phyloP scores from a whole-genome alignment of 257 asterid genomes.

The Fraxinus anomala region DNA sequence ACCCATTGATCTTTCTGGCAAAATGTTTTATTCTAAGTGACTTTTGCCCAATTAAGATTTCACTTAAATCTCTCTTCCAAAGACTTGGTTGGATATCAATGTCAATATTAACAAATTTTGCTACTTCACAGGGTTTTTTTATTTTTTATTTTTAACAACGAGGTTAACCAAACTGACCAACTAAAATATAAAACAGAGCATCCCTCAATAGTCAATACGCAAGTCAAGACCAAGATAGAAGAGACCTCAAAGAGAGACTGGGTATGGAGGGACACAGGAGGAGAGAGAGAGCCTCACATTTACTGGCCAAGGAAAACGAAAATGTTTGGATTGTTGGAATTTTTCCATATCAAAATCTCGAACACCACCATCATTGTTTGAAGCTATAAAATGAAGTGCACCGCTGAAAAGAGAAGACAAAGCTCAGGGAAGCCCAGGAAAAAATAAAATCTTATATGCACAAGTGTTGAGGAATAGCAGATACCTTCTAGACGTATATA shows the following conservation, averaged over 20 bases:
- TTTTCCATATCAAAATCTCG: constrained; percentile 88
- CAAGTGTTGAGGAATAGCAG: constrained; percentile 9
- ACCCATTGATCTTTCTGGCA: neutral
- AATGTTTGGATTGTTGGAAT: constrained; percentile 72
- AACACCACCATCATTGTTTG: constrained; percentile 88
- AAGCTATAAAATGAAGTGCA: constrained; percentile 85
- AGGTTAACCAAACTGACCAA: neutral
- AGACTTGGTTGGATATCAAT: neutral
- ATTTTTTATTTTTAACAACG: no score
- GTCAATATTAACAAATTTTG: neutral
- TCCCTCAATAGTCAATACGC: neutral
- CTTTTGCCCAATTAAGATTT: neutral
- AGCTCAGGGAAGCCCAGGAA: constrained; percentile 27
- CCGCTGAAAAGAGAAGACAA: constrained; percentile 54
- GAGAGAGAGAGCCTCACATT: constrained; percentile 60
- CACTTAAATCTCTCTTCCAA: neutral
- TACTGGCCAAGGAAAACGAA: constrained; percentile 85
- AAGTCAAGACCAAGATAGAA: neutral
- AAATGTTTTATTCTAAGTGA: neutral
- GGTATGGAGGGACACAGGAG: neutral
- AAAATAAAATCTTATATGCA: neutral
- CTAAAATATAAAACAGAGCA: neutral
- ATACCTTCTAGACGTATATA: constrained; percentile 66
- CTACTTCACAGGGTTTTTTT: neutral
- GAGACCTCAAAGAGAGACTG: neutral